phyloP scores from a whole-genome alignment of 2,329 filamentous ascomycete species.

The Alternaria burnsii region DNA sequence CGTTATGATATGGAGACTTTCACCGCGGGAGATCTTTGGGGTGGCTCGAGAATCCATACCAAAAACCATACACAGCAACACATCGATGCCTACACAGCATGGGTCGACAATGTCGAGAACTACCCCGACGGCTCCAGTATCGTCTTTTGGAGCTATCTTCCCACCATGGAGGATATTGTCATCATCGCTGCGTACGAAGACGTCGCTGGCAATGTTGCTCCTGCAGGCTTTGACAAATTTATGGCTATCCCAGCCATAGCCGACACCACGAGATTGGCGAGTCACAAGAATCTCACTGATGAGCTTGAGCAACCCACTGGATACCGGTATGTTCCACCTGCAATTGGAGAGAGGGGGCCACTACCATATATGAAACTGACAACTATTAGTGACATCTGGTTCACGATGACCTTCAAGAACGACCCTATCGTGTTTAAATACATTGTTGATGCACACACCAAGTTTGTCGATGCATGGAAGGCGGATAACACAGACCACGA shows the following conservation, averaged over 20 bases:
- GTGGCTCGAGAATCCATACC: constrained; percentile 23
- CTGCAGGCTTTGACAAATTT: constrained; percentile 30
- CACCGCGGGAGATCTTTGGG: constrained; percentile 36
- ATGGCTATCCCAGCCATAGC: constrained; percentile 27
- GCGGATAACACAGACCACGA: constrained; percentile 16
- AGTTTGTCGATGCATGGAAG: constrained; percentile 32
- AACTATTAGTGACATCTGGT: constrained; percentile 28
- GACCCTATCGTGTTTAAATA: constrained; percentile 22
- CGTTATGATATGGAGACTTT: constrained; percentile 30
- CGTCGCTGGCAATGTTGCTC: constrained; percentile 26
- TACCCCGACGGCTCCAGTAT: constrained; percentile 34
- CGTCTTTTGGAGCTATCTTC: constrained; percentile 36
- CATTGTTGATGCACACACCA: constrained; percentile 31
- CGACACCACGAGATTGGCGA: constrained; percentile 30
- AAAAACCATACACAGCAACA: constrained; percentile 26
- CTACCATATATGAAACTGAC: constrained; percentile 7
- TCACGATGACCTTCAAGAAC: constrained; percentile 38
- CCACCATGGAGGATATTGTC: constrained; percentile 23
- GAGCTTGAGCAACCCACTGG: constrained; percentile 35
- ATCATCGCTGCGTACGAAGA: constrained; percentile 35
- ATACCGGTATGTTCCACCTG: constrained; percentile 25
- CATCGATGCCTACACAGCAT: constrained; percentile 29
- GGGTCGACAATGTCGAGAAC: constrained; percentile 34
- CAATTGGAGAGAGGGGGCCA: neutral
- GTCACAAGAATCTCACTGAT: constrained; percentile 33